Conservation (phyloP, 176 grass and related monocot genomes). For the Oryza longistaminata region DNA sequence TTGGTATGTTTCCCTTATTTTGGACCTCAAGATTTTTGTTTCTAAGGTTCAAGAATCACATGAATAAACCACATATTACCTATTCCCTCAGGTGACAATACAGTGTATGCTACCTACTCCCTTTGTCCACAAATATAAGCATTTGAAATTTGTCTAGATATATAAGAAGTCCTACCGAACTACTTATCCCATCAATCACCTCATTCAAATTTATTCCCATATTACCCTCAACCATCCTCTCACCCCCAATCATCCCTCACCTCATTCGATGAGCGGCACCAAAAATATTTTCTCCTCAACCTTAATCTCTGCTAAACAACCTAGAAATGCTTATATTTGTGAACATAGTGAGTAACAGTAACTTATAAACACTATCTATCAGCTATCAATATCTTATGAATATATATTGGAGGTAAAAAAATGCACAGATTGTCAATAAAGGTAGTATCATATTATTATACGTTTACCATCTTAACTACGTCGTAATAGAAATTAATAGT, state of each 20-base stretch:
- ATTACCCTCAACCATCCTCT: too few species aligned
- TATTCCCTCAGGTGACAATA: neutral
- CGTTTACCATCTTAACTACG: neutral
- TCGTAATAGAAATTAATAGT: neutral
- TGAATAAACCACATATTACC: neutral
- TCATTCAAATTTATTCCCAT: too few species aligned
- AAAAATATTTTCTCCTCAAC: too few species aligned
- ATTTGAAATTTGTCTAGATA: too few species aligned
- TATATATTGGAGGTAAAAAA: neutral
- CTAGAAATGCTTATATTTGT: too few species aligned
- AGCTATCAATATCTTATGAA: neutral
- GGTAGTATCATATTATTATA: neutral
- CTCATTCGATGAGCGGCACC: too few species aligned
- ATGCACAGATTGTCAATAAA: neutral
- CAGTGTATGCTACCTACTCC: neutral
- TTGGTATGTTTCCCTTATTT: neutral
- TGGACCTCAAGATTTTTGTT: conserved; percentile 6
- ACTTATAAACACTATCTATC: neutral
- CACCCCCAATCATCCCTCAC: too few species aligned
- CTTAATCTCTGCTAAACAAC: too few species aligned
- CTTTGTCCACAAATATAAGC: too few species aligned
- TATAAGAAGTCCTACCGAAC: too few species aligned
- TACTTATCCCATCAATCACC: too few species aligned
- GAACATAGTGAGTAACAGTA: neutral
- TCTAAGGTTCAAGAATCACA: neutral